A percentile compares a stretch with the other conserved stretches of the same genome.
These are phyloP conservation scores for Coemansia sp. DNA, from an alignment of 192 early-diverging fungal species.

Conservation along the genomic window DNA sequence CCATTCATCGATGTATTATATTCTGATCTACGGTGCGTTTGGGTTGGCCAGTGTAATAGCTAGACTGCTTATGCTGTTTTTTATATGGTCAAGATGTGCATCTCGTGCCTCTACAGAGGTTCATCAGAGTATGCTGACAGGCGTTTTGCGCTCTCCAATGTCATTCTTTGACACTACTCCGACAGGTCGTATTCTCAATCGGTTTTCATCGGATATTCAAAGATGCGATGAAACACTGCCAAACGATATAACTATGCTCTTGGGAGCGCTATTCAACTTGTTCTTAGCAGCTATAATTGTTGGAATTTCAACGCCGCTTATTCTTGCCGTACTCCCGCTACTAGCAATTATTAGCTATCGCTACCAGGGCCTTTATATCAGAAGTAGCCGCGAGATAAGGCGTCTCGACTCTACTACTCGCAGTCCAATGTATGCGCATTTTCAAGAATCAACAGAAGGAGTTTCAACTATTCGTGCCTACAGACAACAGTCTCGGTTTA, in stretches of 20 bases:
- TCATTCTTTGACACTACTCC: constrained; percentile 82
- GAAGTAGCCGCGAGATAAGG: constrained; percentile 82
- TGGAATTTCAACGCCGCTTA: constrained; percentile 63
- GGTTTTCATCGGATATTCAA: constrained; percentile 68
- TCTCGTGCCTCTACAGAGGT: constrained; percentile 60
- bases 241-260: constrained; percentile 57
- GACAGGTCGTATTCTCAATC: constrained; percentile 73
- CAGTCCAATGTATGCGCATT: constrained; percentile 79
- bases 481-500: constrained; percentile 75
- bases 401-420: constrained; percentile 78
- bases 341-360: constrained; percentile 69
- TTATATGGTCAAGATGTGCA: constrained; percentile 82
- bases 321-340: constrained; percentile 69
- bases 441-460: constrained; percentile 78
- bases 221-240: constrained; percentile 60
- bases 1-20: constrained; percentile 60
- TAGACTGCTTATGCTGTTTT: constrained; percentile 71
- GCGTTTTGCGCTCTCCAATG: constrained; percentile 71
- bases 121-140: constrained; percentile 66
- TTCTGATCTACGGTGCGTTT: constrained; percentile 78
- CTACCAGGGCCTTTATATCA: constrained; percentile 73
- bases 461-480: constrained; percentile 87
- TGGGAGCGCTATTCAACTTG: constrained; percentile 60
- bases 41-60: constrained; percentile 71
- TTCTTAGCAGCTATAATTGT: constrained; percentile 60